These are phyloP conservation scores for Inosperma sp. DNA, from an alignment of 768 basidiomycete genomes.

Conservation along the genomic window DNA sequence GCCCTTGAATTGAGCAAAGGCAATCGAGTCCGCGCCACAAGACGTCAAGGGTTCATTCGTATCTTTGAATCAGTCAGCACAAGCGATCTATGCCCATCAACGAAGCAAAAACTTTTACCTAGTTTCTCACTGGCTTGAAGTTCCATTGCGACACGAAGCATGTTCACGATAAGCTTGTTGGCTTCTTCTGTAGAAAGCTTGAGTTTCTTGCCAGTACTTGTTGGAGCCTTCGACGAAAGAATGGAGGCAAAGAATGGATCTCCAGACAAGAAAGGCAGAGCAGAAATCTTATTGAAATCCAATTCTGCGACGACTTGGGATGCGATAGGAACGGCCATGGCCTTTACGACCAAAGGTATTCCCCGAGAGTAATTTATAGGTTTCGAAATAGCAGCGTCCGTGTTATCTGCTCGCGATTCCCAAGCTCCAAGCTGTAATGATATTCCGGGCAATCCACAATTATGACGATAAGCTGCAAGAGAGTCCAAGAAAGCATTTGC, in stretches of 20 bases:
- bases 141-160: constrained; percentile 27
- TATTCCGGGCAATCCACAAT: constrained; percentile 24
- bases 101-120: constrained; percentile 21
- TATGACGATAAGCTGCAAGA: constrained; percentile 26
- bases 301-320: constrained; percentile 8
- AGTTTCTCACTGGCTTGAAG: constrained; percentile 25
- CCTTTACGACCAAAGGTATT: constrained; percentile 20
- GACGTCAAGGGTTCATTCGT: constrained; percentile 25
- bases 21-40: constrained; percentile 32
- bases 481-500: constrained; percentile 30
- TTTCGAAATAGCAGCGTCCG: no score
- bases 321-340: constrained; percentile 15
- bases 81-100: no score
- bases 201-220: constrained; percentile 2
- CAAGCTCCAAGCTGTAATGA: constrained; percentile 30
- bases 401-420: constrained; percentile 24
- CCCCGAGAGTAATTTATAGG: constrained; percentile 21
- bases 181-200: constrained; percentile 18
- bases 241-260: constrained; percentile 26
- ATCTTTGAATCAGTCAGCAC: no score
- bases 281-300: constrained; percentile 15
- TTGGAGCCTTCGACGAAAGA: constrained; percentile 12
- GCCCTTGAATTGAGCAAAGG: constrained; percentile 32
- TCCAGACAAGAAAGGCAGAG: constrained; percentile 16
- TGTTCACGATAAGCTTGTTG: constrained; percentile 17